These are phyloP conservation scores for Aspergillus pseudotamarii DNA, from an alignment of 2,329 filamentous ascomycete species.

Conservation along the genomic window DNA sequence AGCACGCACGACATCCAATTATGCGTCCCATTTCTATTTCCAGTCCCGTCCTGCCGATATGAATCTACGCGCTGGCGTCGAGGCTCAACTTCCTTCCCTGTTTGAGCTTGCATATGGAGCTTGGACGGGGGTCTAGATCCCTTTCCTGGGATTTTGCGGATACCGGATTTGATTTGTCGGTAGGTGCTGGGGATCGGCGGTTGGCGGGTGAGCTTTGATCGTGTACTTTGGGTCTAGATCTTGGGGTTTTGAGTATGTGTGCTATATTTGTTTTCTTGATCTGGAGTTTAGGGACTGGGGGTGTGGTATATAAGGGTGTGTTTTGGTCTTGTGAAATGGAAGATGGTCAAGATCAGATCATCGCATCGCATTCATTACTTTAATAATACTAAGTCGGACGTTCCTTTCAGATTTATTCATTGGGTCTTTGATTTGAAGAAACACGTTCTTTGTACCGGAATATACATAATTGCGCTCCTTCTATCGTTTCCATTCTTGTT, in stretches of 20 bases:
- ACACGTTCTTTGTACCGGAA: background rate
- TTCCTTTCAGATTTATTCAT: conserved; percentile 2
- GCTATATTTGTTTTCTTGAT: background rate
- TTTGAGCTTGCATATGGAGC: background rate
- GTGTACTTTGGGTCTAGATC: background rate
- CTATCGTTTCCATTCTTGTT: too few relatives aligned
- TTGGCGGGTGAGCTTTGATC: background rate
- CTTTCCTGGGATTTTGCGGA: background rate
- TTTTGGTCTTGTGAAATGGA: background rate
- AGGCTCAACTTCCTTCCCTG: background rate
- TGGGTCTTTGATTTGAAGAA: background rate
- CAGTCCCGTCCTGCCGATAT: background rate
- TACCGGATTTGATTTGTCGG: background rate
- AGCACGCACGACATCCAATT: background rate
- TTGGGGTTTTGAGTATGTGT: background rate
- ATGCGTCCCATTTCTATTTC: background rate
- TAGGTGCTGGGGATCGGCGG: background rate
- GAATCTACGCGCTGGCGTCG: background rate
- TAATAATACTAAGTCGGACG: background rate
- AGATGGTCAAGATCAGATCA: background rate
- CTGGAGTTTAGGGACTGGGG: background rate
- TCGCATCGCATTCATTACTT: background rate
- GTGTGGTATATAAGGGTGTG: background rate
- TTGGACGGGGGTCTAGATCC: background rate
- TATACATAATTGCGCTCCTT: background rate